These are phyloP conservation scores for Neurospora sp. DNA, from an alignment of 495 filamentous ascomycete species.

Conservation along the genomic window DNA sequence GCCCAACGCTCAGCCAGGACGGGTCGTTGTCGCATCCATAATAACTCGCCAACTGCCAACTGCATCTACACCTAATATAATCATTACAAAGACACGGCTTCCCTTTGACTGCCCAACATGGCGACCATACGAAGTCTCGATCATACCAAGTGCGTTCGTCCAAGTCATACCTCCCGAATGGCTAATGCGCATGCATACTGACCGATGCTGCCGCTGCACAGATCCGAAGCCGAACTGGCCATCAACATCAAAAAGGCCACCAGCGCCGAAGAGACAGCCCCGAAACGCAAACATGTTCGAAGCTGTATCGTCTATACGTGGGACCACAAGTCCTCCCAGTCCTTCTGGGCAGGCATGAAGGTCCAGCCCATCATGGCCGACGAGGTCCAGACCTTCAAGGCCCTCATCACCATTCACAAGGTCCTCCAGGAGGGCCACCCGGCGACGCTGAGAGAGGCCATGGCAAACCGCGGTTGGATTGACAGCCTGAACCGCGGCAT, in stretches of 20 bases:
- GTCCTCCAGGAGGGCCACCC: conserved; percentile 96
- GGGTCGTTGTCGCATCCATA: not conserved
- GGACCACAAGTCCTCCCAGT: conserved; percentile 94
- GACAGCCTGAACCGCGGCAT: conserved; percentile 84
- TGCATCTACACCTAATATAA: not conserved
- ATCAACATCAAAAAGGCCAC: conserved; percentile 97
- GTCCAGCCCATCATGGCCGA: conserved; percentile 97
- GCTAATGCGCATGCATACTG: conserved; percentile 4
- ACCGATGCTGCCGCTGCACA: conserved; percentile 26
- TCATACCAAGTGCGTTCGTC: conserved; percentile 32
- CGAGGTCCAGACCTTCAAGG: conserved; percentile 90
- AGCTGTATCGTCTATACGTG: conserved; percentile 98
- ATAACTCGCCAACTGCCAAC: not conserved
- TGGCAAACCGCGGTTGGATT: conserved; percentile 80
- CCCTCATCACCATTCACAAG: conserved; percentile 86
- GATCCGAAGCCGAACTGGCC: conserved; percentile 85
- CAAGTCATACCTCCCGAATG: not conserved
- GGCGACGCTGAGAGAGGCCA: conserved; percentile 74
- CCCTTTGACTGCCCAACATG: conserved; percentile 22
- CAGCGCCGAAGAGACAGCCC: conserved; percentile 87
- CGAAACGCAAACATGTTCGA: conserved; percentile 97
- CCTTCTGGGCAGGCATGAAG: conserved; percentile 98
- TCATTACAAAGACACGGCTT: not conserved
- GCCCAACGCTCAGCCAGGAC: not conserved
- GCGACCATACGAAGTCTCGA: conserved; percentile 37